Conservation (phyloP, 495 filamentous ascomycete genomes). For the Lepidopterella palustris region DNA sequence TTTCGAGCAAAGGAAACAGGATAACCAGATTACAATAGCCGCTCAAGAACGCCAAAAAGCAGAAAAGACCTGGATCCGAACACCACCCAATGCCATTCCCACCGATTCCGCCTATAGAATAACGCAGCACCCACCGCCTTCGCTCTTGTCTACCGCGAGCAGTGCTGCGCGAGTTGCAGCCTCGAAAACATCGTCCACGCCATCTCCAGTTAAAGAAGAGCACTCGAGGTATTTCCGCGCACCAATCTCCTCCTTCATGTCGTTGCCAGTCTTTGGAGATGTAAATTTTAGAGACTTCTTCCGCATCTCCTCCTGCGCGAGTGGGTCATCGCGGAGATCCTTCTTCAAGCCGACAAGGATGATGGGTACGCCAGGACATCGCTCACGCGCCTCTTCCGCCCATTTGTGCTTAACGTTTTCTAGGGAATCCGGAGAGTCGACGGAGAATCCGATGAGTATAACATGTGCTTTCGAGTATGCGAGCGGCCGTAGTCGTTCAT, state of each 20-base stretch:
- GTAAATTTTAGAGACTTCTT: constrained; percentile 88
- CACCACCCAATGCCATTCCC: constrained; percentile 25
- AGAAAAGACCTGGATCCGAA: constrained; percentile 5
- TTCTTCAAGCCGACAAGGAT: constrained; percentile 98
- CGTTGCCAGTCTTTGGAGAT: constrained; percentile 68
- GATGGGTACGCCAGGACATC: constrained; percentile 87
- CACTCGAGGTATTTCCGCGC: constrained; percentile 97
- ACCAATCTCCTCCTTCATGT: constrained; percentile 75
- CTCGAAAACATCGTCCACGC: constrained; percentile 98
- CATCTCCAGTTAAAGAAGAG: constrained; percentile 92
- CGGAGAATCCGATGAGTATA: constrained; percentile 89
- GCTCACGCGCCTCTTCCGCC: constrained; percentile 93
- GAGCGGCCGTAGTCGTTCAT: constrained; percentile 72
- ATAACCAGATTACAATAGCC: constrained; percentile 15
- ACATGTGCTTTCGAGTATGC: constrained; percentile 98
- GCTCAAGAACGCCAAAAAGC: constrained; percentile 2
- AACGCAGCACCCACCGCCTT: constrained; percentile 77
- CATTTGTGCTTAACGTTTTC: constrained; percentile 99
- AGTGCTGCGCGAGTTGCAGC: constrained; percentile 93
- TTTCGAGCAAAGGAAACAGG: not conserved
- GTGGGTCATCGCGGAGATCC: constrained; percentile 89
- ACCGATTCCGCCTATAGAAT: constrained; percentile 59
- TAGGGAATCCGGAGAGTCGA: constrained; percentile 92
- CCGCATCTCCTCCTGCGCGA: constrained; percentile 94
- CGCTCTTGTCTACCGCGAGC: constrained; percentile 82